Percentiles rank a stretch among this genome's conserved stretches.
phyloP scores from a whole-genome alignment of 768 basidiomycete species.

The Kondoa subrosea region DNA sequence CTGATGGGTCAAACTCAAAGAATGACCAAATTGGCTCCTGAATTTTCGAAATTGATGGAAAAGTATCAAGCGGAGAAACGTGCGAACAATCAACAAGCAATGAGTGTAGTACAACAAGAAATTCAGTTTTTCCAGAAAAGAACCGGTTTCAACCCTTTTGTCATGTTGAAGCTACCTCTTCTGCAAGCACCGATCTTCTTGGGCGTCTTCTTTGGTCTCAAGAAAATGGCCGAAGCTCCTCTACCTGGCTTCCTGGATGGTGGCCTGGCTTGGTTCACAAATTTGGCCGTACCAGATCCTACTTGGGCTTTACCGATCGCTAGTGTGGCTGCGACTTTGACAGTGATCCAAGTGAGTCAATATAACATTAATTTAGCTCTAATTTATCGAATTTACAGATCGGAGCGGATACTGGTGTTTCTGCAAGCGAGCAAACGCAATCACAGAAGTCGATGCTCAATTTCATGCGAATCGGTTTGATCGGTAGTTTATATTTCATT shows the following conservation, averaged over 20 bases:
- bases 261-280: conserved; percentile 54
- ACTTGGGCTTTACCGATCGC: conserved; percentile 53
- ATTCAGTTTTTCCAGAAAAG: conserved; percentile 44
- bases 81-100: conserved; percentile 34
- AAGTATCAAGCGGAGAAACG: conserved; percentile 38
- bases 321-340: conserved; percentile 45
- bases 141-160: conserved; percentile 47
- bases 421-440: conserved; percentile 29
- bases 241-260: conserved; percentile 59
- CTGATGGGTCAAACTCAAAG: conserved; percentile 45
- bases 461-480: conserved; percentile 46
- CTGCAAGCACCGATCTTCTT: conserved; percentile 61
- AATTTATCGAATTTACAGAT: conserved; percentile 31
- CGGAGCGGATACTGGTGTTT: conserved; percentile 38
- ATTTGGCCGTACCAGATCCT: conserved; percentile 64
- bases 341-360: conserved; percentile 48
- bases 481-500: conserved; percentile 43
- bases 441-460: conserved; percentile 36
- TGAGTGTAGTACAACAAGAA: conserved; percentile 38
- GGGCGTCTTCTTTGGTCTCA: conserved; percentile 66
- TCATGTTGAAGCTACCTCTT: conserved; percentile 44
- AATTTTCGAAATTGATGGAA: conserved; percentile 43
- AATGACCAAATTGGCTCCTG: conserved; percentile 45
- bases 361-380: not conserved
- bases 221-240: conserved; percentile 52